Conservation (phyloP, 2,329 filamentous ascomycete genomes). For the Pseudopyricularia javanii region DNA sequence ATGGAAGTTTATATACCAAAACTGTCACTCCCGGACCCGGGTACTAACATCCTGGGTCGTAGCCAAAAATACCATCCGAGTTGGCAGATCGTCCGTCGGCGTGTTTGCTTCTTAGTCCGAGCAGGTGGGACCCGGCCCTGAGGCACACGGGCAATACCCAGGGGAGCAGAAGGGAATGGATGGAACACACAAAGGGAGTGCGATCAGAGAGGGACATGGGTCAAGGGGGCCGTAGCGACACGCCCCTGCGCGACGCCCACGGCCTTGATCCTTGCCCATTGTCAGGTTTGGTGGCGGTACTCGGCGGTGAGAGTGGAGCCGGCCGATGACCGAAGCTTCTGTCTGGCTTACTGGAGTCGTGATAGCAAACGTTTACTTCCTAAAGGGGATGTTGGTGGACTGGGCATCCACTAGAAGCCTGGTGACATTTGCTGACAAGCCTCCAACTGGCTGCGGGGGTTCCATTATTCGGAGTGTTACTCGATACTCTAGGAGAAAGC, state of each 20-base stretch:
- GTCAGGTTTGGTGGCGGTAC: neutral
- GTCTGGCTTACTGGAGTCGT: neutral
- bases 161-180: neutral
- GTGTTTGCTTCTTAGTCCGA: constrained; percentile 5
- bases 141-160: neutral
- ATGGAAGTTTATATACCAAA: constrained; percentile 2
- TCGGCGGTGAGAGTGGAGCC: neutral
- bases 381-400: neutral
- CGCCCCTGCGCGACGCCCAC: neutral
- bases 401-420: neutral
- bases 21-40: constrained; percentile 1
- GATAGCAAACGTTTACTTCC: neutral
- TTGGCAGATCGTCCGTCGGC: constrained; percentile 7
- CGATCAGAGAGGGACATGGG: neutral
- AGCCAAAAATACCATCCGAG: constrained; percentile 11
- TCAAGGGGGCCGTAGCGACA: neutral
- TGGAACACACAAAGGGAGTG: constrained; percentile 1
- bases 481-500: neutral
- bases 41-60: neutral
- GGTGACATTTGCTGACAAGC: neutral
- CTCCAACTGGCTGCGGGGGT: neutral
- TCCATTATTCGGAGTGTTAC: neutral
- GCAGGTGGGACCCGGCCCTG: constrained; percentile 4
- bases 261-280: neutral
- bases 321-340: neutral